A percentile compares a stretch with the other conserved stretches of the same genome.
Conservation (phyloP, 164 flowering plant species). For the Pachysandra terminalis region DNA sequence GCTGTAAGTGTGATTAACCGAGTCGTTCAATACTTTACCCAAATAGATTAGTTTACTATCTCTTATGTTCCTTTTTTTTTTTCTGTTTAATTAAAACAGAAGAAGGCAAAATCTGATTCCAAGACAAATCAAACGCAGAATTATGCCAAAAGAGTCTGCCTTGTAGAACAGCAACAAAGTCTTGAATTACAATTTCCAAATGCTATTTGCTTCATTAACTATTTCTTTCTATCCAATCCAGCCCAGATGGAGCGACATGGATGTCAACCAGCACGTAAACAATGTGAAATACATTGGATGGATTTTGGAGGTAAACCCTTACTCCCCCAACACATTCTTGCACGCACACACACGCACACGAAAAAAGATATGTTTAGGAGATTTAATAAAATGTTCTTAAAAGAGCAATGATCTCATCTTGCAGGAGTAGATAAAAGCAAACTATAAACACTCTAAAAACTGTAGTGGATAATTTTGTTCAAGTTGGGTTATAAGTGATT, state of each 20-base stretch:
- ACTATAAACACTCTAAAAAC: no score
- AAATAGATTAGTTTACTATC: no score
- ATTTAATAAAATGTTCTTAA: no score
- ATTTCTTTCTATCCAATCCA: slow-evolving; percentile 18
- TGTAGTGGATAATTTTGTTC: no score
- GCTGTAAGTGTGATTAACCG: slow-evolving; percentile 39
- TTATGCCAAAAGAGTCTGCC: not conserved
- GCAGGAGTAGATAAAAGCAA: no score
- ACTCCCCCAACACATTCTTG: not conserved
- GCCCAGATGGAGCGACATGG: slow-evolving; percentile 92
- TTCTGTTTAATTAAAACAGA: not conserved
- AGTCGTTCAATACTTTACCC: no score
- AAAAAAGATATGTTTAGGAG: no score
- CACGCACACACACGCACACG: no score
- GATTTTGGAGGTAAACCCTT: slow-evolving; percentile 62
- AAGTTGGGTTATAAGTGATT: no score
- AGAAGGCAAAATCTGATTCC: no score
- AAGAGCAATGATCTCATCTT: no score
- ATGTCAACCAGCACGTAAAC: slow-evolving; percentile 80
- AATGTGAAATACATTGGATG: slow-evolving; percentile 89
- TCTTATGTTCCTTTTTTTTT: not conserved
- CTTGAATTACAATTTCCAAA: not conserved
- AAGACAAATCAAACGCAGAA: not conserved
- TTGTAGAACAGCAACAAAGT: not conserved
- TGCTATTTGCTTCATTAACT: not conserved